Percentiles rank a stretch among this genome's conserved stretches.
These are phyloP conservation scores for Tritrichomonas musculus DNA, from an alignment of 208 protist genomes.

Conservation along the genomic window DNA sequence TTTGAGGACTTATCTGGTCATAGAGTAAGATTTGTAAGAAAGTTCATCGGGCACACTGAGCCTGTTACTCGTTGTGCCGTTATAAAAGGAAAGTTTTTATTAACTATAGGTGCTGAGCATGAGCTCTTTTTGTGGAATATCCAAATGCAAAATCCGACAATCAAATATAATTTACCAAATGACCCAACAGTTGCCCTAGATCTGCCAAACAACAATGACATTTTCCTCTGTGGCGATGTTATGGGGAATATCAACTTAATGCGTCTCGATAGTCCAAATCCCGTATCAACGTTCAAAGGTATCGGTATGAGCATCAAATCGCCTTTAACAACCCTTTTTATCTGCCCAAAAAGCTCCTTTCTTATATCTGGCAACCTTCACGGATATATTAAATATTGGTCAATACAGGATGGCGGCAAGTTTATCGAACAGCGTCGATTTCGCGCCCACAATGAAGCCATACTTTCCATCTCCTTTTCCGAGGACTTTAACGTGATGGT, in stretches of 20 bases:
- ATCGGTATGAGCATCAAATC: neutral
- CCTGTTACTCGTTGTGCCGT: neutral
- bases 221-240: neutral
- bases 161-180: neutral
- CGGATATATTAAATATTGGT: neutral
- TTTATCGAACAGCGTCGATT: neutral
- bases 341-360: neutral
- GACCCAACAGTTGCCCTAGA: neutral
- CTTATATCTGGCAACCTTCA: neutral
- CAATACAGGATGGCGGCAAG: neutral
- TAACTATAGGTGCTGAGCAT: neutral
- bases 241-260: neutral
- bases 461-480: neutral
- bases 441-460: neutral
- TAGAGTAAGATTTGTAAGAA: neutral
- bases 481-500: neutral
- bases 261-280: neutral
- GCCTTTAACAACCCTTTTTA: neutral
- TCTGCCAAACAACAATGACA: neutral
- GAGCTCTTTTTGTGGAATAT: conserved; percentile 7
- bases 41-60: neutral
- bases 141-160: neutral
- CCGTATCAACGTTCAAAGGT: neutral
- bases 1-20: neutral
- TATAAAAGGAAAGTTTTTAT: neutral